Evolutionary conservation across 2,329 filamentous ascomycete genomes (phyloP).

Genomic region (Spiromastix sp.): DNA sequence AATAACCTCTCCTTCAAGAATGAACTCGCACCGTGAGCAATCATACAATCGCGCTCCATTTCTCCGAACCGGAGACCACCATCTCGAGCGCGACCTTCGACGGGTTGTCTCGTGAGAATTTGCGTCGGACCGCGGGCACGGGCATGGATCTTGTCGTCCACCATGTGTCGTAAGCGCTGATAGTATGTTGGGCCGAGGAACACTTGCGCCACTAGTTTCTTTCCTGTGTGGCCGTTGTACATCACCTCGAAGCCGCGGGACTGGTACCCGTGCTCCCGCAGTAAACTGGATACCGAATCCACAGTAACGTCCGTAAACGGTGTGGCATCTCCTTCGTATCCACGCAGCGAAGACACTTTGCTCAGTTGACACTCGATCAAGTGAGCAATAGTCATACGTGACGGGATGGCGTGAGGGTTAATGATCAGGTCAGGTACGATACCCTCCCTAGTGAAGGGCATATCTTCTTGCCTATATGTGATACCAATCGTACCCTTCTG

Average conservation of each 20-base stretch:
- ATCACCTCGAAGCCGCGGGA: slow-evolving; percentile 95
- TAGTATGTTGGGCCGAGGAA: slow-evolving; percentile 99
- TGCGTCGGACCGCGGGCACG: slow-evolving; percentile 92
- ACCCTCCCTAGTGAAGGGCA: slow-evolving; percentile 92
- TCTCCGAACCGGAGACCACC: slow-evolving; percentile 98
- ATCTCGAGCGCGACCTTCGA: slow-evolving; percentile 95
- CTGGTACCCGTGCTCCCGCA: slow-evolving; percentile 87
- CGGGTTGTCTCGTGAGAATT: slow-evolving; percentile 92
- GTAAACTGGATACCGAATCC: slow-evolving; percentile 76
- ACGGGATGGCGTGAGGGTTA: slow-evolving; percentile 98
- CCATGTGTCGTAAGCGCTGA: slow-evolving; percentile 97
- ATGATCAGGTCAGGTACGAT: slow-evolving; percentile 94
- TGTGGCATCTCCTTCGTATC: slow-evolving; percentile 92
- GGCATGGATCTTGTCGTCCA: slow-evolving; percentile 99
- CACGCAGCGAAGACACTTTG: slow-evolving; percentile 88
- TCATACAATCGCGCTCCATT: slow-evolving; percentile 99
- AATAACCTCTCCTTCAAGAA: slow-evolving; percentile 97
- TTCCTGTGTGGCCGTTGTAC: slow-evolving; percentile 96
- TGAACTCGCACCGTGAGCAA: slow-evolving; percentile 93
- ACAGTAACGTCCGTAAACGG: slow-evolving; percentile 98
- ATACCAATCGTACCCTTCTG: slow-evolving; percentile 99
- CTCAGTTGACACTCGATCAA: slow-evolving; percentile 98
- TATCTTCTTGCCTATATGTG: slow-evolving; percentile 93
- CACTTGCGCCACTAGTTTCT: slow-evolving; percentile 85
- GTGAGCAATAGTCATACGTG: slow-evolving; percentile 99